Percentiles rank a stretch among this genome's conserved stretches.
phyloP scores from a whole-genome alignment of 2,329 filamentous ascomycete species.

The Fusarium poae region DNA sequence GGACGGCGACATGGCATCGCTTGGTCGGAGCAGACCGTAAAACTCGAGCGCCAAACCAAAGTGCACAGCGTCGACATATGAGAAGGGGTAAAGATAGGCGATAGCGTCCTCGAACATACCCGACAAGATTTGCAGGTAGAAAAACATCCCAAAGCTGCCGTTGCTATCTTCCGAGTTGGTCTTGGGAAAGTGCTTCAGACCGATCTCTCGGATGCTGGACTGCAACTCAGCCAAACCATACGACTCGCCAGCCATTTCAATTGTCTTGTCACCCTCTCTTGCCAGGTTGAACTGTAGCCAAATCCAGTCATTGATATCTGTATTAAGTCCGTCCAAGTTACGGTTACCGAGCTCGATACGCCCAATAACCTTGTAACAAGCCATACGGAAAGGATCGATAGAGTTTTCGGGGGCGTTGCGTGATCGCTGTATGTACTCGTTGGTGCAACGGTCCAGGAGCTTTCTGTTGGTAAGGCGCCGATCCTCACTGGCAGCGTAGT shows the following conservation, averaged over 20 bases:
- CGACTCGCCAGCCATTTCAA: slow-evolving; percentile 74
- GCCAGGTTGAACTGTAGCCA: slow-evolving; percentile 80
- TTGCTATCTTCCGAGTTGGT: slow-evolving; percentile 79
- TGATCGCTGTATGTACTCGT: slow-evolving; percentile 87
- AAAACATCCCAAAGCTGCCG: slow-evolving; percentile 88
- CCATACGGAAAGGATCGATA: slow-evolving; percentile 94
- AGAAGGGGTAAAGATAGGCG: slow-evolving; percentile 90
- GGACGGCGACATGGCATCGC: slow-evolving; percentile 80
- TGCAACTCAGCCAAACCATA: slow-evolving; percentile 78
- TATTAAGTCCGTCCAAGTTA: slow-evolving; percentile 72
- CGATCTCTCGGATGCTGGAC: slow-evolving; percentile 86
- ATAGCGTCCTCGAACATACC: slow-evolving; percentile 96
- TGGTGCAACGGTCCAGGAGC: slow-evolving; percentile 87
- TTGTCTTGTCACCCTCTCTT: slow-evolving; percentile 72
- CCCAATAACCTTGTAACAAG: slow-evolving; percentile 97
- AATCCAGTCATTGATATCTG: slow-evolving; percentile 77
- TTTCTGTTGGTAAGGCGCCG: slow-evolving; percentile 79
- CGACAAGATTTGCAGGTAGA: slow-evolving; percentile 89
- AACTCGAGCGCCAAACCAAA: slow-evolving; percentile 90
- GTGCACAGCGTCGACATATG: slow-evolving; percentile 93
- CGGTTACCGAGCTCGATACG: slow-evolving; percentile 77
- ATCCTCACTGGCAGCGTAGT: slow-evolving; percentile 82
- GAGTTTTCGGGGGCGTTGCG: slow-evolving; percentile 88
- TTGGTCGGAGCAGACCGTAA: slow-evolving; percentile 89
- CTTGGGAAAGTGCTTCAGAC: slow-evolving; percentile 90